phyloP scores from a whole-genome alignment of 805 yeast genomes.

The Candida tallmaniae region DNA sequence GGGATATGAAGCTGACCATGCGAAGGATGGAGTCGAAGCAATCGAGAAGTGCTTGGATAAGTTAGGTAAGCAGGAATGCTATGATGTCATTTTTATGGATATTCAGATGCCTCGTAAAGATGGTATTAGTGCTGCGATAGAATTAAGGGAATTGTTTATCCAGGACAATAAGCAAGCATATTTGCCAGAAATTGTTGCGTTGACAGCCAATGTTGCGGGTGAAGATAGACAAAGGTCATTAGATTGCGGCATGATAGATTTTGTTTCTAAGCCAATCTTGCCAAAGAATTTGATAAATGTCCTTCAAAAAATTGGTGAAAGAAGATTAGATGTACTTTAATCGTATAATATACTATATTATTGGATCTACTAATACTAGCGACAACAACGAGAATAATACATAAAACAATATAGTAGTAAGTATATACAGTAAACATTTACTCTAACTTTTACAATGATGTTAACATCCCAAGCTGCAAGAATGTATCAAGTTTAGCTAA shows the following conservation, averaged over 20 bases:
- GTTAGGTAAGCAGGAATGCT: slow-evolving; percentile 24
- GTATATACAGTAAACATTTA: slow-evolving; percentile 1
- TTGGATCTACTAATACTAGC: no score
- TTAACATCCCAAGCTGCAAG: no score
- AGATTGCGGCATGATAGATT: slow-evolving; percentile 50
- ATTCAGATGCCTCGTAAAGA: slow-evolving; percentile 54
- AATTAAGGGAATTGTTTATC: slow-evolving; percentile 27
- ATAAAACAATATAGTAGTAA: background rate
- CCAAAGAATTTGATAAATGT: slow-evolving; percentile 42
- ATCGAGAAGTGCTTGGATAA: slow-evolving; percentile 29
- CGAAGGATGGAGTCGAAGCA: slow-evolving; percentile 47
- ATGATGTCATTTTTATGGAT: slow-evolving; percentile 55
- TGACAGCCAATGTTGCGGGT: slow-evolving; percentile 51
- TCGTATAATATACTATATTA: no score
- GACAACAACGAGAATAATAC: background rate
- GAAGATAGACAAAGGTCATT: slow-evolving; percentile 47
- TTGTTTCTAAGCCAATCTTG: slow-evolving; percentile 48
- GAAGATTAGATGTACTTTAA: slow-evolving; percentile 4
- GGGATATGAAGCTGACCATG: slow-evolving; percentile 50
- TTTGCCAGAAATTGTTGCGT: slow-evolving; percentile 41
- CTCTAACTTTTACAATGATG: background rate
- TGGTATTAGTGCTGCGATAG: slow-evolving; percentile 48
- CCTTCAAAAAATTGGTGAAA: slow-evolving; percentile 17
- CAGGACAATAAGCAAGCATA: slow-evolving; percentile 13
- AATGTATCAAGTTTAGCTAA: no score